Percentiles rank a stretch among this genome's conserved stretches.
phyloP scores from a whole-genome alignment of 805 yeast genomes.

The Pichia insulana region DNA sequence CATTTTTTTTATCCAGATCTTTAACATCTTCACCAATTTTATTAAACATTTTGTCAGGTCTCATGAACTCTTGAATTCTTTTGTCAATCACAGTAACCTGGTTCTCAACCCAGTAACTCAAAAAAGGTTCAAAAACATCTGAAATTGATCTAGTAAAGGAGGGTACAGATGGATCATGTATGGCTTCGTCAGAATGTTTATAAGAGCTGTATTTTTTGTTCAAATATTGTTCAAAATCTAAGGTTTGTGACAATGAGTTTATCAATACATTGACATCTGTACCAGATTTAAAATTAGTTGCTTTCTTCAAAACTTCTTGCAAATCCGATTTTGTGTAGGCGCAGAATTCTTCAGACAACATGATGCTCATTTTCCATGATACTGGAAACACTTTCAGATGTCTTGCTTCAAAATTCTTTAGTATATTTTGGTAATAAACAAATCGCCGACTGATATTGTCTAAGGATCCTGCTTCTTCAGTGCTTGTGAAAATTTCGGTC shows the following conservation, averaged over 20 bases:
- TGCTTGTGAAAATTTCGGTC: conserved; percentile 58
- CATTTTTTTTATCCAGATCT: conserved; percentile 16
- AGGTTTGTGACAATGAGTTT: conserved; percentile 60
- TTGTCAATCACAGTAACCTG: conserved; percentile 60
- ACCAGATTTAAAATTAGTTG: conserved; percentile 26
- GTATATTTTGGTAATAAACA: conserved; percentile 66
- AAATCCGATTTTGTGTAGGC: conserved; percentile 62
- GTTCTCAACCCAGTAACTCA: conserved; percentile 77
- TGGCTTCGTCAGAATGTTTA: conserved; percentile 27
- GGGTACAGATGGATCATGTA: conserved; percentile 19
- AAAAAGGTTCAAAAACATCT: conserved; percentile 74
- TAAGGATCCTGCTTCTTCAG: conserved; percentile 90
- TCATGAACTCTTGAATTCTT: conserved; percentile 57
- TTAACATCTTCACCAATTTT: conserved; percentile 27
- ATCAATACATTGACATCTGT: conserved; percentile 57
- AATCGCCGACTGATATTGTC: conserved; percentile 80
- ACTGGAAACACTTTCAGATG: conserved; percentile 53
- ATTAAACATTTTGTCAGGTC: conserved; percentile 43
- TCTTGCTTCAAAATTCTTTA: conserved; percentile 46
- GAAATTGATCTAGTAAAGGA: conserved; percentile 41
- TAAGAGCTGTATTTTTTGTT: conserved; percentile 51
- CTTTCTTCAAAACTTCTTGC: conserved; percentile 37
- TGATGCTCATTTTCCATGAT: conserved; percentile 61
- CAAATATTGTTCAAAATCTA: conserved; percentile 75
- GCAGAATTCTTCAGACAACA: conserved; percentile 56